These are phyloP conservation scores for Arthrobotrys entomopaga DNA, from an alignment of 2,329 filamentous ascomycete genomes.

Conservation along the genomic window DNA sequence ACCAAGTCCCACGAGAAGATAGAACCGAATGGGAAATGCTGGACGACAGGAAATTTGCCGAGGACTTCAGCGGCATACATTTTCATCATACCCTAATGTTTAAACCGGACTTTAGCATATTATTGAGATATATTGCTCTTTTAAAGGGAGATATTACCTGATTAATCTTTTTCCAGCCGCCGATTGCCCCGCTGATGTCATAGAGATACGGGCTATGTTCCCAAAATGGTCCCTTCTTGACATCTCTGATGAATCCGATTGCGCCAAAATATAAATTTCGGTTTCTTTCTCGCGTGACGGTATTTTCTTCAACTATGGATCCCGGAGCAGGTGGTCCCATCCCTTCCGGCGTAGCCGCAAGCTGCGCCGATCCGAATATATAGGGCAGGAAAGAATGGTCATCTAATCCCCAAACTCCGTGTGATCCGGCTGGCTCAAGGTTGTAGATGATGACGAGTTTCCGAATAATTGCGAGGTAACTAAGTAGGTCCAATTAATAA, in stretches of 20 bases:
- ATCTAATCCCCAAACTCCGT: constrained; percentile 98
- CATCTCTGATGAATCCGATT: constrained; percentile 95
- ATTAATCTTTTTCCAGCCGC: constrained; percentile 99
- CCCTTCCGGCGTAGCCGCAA: constrained; percentile 69
- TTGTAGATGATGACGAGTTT: constrained; percentile 89
- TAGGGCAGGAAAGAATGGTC: constrained; percentile 95
- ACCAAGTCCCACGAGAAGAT: constrained; percentile 75
- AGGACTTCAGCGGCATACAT: constrained; percentile 99
- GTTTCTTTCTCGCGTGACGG: constrained; percentile 73
- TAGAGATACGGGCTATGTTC: constrained; percentile 94
- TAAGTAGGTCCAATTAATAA: constrained; percentile 60
- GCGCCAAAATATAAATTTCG: constrained; percentile 92
- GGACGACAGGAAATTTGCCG: constrained; percentile 97
- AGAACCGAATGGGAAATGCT: constrained; percentile 87
- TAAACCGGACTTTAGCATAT: background rate
- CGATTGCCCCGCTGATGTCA: constrained; percentile 89
- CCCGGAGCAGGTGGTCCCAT: constrained; percentile 74
- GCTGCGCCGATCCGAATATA: constrained; percentile 92
- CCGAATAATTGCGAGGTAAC: constrained; percentile 82
- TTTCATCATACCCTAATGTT: constrained; percentile 88
- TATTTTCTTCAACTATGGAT: constrained; percentile 72
- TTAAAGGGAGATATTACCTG: constrained; percentile 66
- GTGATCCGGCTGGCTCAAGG: constrained; percentile 92
- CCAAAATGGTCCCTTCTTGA: constrained; percentile 97
- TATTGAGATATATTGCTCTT: background rate